Conservation (phyloP, 1,284 basidiomycete genomes). For the Mycena sp. region DNA sequence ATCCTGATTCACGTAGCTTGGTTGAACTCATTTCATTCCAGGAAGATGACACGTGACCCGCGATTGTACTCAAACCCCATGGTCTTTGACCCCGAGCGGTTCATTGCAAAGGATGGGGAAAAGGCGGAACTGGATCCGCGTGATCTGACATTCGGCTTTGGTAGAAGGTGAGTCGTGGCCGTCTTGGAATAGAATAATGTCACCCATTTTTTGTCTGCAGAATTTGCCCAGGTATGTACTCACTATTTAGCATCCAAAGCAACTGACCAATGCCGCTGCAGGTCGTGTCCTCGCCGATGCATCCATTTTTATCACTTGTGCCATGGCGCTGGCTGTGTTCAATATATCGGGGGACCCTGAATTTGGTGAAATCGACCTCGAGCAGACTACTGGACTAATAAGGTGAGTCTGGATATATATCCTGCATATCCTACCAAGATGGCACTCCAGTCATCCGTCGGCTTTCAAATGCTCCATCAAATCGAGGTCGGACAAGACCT, state of each 20-base stretch:
- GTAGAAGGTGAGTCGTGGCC: slow-evolving; percentile 57
- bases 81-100: slow-evolving; percentile 56
- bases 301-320: slow-evolving; percentile 62
- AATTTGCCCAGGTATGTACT: slow-evolving; percentile 44
- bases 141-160: slow-evolving; percentile 60
- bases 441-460: slow-evolving; percentile 58
- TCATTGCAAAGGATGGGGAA: slow-evolving; percentile 41
- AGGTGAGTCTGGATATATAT: slow-evolving; percentile 46
- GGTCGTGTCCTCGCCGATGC: slow-evolving; percentile 55
- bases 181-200: neutral
- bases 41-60: slow-evolving; percentile 53
- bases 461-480: slow-evolving; percentile 67
- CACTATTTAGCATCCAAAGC: neutral
- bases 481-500: slow-evolving; percentile 62
- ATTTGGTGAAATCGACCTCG: slow-evolving; percentile 42
- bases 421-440: neutral
- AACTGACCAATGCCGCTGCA: no score
- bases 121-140: slow-evolving; percentile 59
- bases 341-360: slow-evolving; percentile 40
- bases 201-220: neutral
- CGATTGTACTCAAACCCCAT: slow-evolving; percentile 55
- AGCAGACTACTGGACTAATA: slow-evolving; percentile 64
- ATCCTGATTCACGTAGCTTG: neutral
- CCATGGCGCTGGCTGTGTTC: slow-evolving; percentile 62
- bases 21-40: neutral